A percentile compares a stretch with the other conserved stretches of the same genome.
Conservation (phyloP, 2,329 filamentous ascomycete genomes). For the Xylaria polymorpha region DNA sequence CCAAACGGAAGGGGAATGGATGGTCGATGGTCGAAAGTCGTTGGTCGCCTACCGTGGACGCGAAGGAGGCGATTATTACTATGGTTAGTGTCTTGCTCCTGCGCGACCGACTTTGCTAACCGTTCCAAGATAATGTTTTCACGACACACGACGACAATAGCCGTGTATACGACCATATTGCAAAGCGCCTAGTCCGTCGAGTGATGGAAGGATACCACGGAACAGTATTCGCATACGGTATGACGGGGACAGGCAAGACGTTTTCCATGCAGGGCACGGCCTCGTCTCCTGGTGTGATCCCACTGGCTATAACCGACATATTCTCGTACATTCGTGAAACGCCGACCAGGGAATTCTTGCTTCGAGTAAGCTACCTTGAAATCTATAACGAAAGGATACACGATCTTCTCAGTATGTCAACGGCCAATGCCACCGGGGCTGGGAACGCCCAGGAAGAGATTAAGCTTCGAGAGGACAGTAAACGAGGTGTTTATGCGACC, state of each 20-base stretch:
- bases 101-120: slow-evolving; percentile 24
- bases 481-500: slow-evolving; percentile 94
- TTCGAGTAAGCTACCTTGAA: slow-evolving; percentile 97
- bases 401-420: slow-evolving; percentile 84
- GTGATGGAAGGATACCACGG: slow-evolving; percentile 99
- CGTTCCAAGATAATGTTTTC: slow-evolving; percentile 87
- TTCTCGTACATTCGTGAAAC: slow-evolving; percentile 99
- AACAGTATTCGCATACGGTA: slow-evolving; percentile 98
- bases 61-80: slow-evolving; percentile 91
- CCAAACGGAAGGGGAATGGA: slow-evolving; percentile 84
- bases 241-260: slow-evolving; percentile 98
- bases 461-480: slow-evolving; percentile 95
- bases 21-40: slow-evolving; percentile 85
- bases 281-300: slow-evolving; percentile 94
- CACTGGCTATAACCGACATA: slow-evolving; percentile 96
- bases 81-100: slow-evolving; percentile 70
- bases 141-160: slow-evolving; percentile 93
- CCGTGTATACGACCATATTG: slow-evolving; percentile 91
- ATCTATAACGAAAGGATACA: slow-evolving; percentile 99
- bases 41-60: slow-evolving; percentile 86
- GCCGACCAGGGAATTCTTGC: slow-evolving; percentile 89
- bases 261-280: slow-evolving; percentile 99
- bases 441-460: slow-evolving; percentile 84
- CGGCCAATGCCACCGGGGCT: slow-evolving; percentile 65
- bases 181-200: slow-evolving; percentile 91